Evolutionary conservation across 2,329 filamentous ascomycete species (phyloP), one percentile per base, ranked within the genome.

Genomic region (Diaporthe nobilis): DNA sequence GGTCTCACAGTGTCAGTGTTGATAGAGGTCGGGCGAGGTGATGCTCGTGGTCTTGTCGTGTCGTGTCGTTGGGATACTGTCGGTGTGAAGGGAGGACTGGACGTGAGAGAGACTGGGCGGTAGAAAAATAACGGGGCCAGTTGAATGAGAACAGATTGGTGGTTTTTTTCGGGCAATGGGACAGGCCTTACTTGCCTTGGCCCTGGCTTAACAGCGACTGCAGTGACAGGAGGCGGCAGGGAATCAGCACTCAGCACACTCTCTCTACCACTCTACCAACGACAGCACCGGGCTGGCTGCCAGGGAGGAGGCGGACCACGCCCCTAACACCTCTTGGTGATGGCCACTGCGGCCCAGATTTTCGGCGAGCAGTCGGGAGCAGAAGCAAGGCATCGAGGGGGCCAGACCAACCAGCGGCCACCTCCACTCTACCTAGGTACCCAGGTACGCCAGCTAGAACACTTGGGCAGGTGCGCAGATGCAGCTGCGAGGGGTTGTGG

Each of bases 71-170:
- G 57, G 67, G 72, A 67, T 72, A 73, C 75, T 75, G 75, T 77
- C 75, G 71, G 76, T 77, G 76, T 76, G 76, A 77, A 77, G 74
- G 76, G 76, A 77, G 75, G 39, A 74, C n/a, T 25, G 44, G 42
- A 71, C 53, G 49, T 73, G 55, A 71, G 70, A 67, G 55, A 75
- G 70, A 74, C 74, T 72, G 71, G 73, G 51, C 72, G 70, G 73
- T 67, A 76, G 73, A 75, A 77, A 75, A 75, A 77, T 72, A 77
- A 77, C 74, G 73, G 76, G 76, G 76, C 76, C 76, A 51, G 57
- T 71, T 65, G 75, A 70, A 55, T 67, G 72, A 67, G 74, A 76
- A 77, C 74, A 77, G 75, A 75, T 76, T 76, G 73, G 76, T 70
- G 71, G 55, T 70, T 70, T 70, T 68, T 70, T 70, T 53, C 65